Evolutionary conservation across 2,329 filamentous ascomycete species (phyloP).

Genomic region (Metarhizium humberi): DNA sequence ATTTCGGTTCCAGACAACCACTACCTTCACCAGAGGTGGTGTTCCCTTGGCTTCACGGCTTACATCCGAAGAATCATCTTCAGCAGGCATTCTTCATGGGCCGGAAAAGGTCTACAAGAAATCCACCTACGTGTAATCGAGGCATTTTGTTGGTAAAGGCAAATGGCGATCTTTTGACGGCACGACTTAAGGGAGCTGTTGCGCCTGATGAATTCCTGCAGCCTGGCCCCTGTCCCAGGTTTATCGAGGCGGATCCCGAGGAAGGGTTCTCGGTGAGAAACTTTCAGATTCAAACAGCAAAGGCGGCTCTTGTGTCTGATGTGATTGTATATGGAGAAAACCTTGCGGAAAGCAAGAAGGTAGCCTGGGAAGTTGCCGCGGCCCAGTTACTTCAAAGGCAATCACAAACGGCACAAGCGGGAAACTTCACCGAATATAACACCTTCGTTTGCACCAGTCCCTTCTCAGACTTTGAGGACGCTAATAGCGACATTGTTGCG

Average conservation of each 20-base stretch:
- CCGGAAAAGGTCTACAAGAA: constrained; percentile 60
- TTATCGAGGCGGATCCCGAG: constrained; percentile 74
- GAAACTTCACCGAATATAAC: constrained; percentile 59
- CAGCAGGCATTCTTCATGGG: constrained; percentile 86
- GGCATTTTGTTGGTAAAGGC: constrained; percentile 82
- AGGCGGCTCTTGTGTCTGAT: constrained; percentile 80
- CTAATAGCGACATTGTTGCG: constrained; percentile 62
- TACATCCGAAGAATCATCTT: constrained; percentile 80
- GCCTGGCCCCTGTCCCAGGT: constrained; percentile 41
- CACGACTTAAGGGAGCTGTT: constrained; percentile 80
- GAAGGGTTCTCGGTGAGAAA: constrained; percentile 94
- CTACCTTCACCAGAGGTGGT: constrained; percentile 77
- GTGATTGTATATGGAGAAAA: constrained; percentile 86
- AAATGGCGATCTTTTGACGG: constrained; percentile 63
- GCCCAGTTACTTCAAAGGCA: constrained; percentile 71
- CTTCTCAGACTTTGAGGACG: constrained; percentile 63
- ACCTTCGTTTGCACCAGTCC: constrained; percentile 65
- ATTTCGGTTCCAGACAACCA: constrained; percentile 68
- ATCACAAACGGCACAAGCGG: constrained; percentile 47
- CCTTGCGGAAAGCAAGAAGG: constrained; percentile 46
- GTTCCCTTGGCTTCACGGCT: constrained; percentile 92
- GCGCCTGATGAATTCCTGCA: constrained; percentile 71
- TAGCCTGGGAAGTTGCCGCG: constrained; percentile 59
- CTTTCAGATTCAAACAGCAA: constrained; percentile 91
- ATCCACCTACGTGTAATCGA: constrained; percentile 63